These are phyloP conservation scores for Fusarium sororula DNA, from an alignment of 2,329 filamentous ascomycete species.

Conservation along the genomic window DNA sequence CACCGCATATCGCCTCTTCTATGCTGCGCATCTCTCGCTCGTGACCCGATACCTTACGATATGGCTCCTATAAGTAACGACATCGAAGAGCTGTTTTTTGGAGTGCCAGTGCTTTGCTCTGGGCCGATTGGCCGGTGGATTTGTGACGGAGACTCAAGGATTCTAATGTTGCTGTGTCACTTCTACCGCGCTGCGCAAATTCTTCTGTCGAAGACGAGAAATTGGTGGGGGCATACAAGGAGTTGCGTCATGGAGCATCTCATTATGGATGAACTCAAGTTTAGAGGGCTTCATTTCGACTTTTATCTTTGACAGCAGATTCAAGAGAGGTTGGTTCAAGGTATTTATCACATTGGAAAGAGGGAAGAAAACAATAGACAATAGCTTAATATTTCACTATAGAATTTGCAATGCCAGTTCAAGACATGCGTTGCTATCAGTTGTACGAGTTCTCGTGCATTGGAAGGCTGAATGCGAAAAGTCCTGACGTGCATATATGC, in stretches of 20 bases:
- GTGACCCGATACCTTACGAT: fast-evolving
- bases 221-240: neutral
- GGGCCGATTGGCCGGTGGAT: neutral
- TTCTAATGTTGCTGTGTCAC: neutral
- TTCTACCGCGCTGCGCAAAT: neutral
- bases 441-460: fast-evolving
- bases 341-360: neutral
- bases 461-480: neutral
- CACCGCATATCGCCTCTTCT: neutral
- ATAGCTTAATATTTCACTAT: neutral
- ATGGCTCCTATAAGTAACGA: fast-evolving
- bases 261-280: neutral
- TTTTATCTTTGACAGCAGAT: neutral
- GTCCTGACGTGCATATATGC: fast-evolving
- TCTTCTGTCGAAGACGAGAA: neutral
- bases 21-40: neutral
- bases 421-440: fast-evolving
- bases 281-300: neutral
- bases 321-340: fast-evolving
- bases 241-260: neutral
- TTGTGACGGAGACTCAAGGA: fast-evolving
- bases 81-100: neutral
- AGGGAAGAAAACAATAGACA: fast-evolving
- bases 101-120: neutral
- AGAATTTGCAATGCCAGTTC: fast-evolving